Evolutionary conservation across 129 eudicot species (phyloP), one percentile per base, ranked within the genome.

Genomic region (Rutidosis leptorrhynchoides): DNA sequence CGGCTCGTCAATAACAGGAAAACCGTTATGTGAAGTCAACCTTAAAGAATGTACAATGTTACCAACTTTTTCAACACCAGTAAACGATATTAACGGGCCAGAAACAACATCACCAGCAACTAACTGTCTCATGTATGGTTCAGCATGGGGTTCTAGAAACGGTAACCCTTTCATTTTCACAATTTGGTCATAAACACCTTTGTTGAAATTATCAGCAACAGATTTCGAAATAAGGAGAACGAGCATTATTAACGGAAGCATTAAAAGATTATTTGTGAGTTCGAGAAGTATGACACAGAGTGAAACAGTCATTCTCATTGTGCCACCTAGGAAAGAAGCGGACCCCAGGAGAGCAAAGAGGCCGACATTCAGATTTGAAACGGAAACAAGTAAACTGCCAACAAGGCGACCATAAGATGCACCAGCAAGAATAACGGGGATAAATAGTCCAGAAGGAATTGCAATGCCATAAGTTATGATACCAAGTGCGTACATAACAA

Each of bases 301-400:
- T 3, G 99, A 94, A 1, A 94, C 99, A 0, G 97, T 94, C 99
- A 94, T 94, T 67, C 99, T 82, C 99, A 94, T 94, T 2, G 99
- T 94, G 48, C 99, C 99, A 67, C 99, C 99, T 17, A 94, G 90
- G 46, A 94, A 94, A 3, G 99, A 89, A 67, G 97, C 99, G 14
- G 99, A 83, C 63, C 99, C 99, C 1, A 94, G 95, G 42, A 94
- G 86, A 11, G 95, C 85, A 64, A 84, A 94, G 52, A 89, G 87
- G n/a, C 99, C 99, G 11, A 78, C 79, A 27, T 86, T 83, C 14
- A 94, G 95, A 70, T 72, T 67, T 15, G 96, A 84, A 49, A 84
- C 5, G 12, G 88, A 27, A 28, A 76, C 83, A 20, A 89, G 61
- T 46, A 89, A 80, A 35, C 58, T 66, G 29, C 91, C 98, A 23